Percentiles rank a stretch among this genome's conserved stretches.
Evolutionary conservation across 2,329 filamentous ascomycete species (phyloP).

Genomic region (Westerdykella aurantiaca): DNA sequence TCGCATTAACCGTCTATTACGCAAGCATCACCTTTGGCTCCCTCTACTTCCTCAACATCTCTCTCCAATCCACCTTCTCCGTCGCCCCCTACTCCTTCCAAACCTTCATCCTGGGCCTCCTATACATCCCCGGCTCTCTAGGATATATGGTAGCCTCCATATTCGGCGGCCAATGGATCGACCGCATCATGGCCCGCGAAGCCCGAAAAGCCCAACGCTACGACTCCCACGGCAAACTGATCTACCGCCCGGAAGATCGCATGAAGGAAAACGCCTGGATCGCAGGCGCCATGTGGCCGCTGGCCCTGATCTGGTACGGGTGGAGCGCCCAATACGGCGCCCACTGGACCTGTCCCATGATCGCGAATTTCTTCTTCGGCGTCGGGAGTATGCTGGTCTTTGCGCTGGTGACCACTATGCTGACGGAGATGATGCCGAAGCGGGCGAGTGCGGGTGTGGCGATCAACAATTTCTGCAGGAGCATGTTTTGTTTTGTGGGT

Average conservation of each 20-base stretch:
- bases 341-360: constrained; percentile 32
- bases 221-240: constrained; percentile 31
- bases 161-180: constrained; percentile 38
- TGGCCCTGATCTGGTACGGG: constrained; percentile 35
- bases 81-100: constrained; percentile 30
- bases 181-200: constrained; percentile 38
- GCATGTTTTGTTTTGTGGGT: constrained; percentile 34
- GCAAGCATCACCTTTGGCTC: constrained; percentile 37
- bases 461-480: constrained; percentile 38
- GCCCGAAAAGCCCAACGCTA: constrained; percentile 33
- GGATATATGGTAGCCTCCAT: constrained; percentile 34
- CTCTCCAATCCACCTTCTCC: constrained; percentile 33
- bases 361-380: constrained; percentile 40
- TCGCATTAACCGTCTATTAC: constrained; percentile 36
- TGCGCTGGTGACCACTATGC: constrained; percentile 34
- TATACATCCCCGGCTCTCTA: constrained; percentile 35
- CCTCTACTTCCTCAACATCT: constrained; percentile 39
- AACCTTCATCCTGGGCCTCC: constrained; percentile 33
- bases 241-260: constrained; percentile 35
- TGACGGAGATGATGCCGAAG: constrained; percentile 38
- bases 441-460: constrained; percentile 34
- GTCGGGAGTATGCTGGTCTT: constrained; percentile 38
- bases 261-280: constrained; percentile 40
- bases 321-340: constrained; percentile 32
- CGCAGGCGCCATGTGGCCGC: constrained; percentile 31